A percentile compares a stretch with the other conserved stretches of the same genome.
These are phyloP conservation scores for Maudiozyma pseudohumilis DNA, from an alignment of 805 yeast species.

Conservation along the genomic window DNA sequence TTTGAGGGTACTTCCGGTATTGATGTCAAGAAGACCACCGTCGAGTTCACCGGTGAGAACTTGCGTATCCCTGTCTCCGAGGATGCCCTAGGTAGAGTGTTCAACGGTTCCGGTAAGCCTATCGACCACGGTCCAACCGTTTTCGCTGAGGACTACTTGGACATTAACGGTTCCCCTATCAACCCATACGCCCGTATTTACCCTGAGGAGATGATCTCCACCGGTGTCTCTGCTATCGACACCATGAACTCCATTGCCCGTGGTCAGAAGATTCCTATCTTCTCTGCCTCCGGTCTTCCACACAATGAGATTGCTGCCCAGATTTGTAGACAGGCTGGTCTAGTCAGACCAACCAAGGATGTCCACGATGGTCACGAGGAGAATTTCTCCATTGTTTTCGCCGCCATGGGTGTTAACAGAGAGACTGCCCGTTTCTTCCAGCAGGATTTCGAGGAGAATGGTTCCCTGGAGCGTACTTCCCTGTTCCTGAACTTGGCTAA, in stretches of 20 bases:
- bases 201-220: conserved; percentile 99
- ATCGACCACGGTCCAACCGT: conserved; percentile 97
- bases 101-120: conserved; percentile 98
- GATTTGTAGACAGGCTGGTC: conserved; percentile 98
- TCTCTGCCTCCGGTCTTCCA: conserved; percentile 98
- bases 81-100: conserved; percentile 94
- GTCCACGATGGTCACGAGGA: conserved; percentile 99
- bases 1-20: conserved; percentile 99
- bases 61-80: conserved; percentile 91
- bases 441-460: conserved; percentile 98
- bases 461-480: conserved; percentile 95
- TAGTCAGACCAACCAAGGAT: conserved; percentile 98
- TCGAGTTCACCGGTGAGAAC: conserved; percentile 93
- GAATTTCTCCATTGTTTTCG: conserved; percentile 96
- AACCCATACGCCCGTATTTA: conserved; percentile 97
- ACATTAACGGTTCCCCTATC: conserved; percentile 97
- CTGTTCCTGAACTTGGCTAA: conserved; percentile 95
- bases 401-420: conserved; percentile 99
- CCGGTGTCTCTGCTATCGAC: conserved; percentile 97
- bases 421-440: conserved; percentile 98
- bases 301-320: conserved; percentile 99
- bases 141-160: conserved; percentile 96
- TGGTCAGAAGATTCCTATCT: conserved; percentile 98
- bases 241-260: conserved; percentile 99
- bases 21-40: conserved; percentile 94